These are phyloP conservation scores for Carex pumila DNA, from an alignment of 176 grass and related monocot genomes.

Conservation along the genomic window DNA sequence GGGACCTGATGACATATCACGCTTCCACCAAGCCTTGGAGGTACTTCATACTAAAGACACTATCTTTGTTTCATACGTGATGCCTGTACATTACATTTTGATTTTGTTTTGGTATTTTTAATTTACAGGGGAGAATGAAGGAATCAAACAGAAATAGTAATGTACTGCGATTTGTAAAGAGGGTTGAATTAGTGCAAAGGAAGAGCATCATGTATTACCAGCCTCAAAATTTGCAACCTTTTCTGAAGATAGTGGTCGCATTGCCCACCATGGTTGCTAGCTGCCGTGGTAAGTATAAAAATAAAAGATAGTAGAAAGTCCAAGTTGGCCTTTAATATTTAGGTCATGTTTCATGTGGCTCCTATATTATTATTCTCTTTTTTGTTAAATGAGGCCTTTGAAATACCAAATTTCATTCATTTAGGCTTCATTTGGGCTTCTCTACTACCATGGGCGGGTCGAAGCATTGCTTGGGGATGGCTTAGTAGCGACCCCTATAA, in stretches of 20 bases:
- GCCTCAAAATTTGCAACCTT: constrained; percentile 55
- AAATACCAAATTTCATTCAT: background rate
- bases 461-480: too few species aligned
- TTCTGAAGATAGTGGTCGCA: constrained; percentile 91
- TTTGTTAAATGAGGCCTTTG: background rate
- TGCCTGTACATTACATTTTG: constrained; percentile 16
- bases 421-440: background rate
- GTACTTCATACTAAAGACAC: constrained; percentile 20
- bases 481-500: too few species aligned
- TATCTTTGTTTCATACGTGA: background rate
- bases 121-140: constrained; percentile 73
- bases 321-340: background rate
- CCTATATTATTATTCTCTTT: background rate
- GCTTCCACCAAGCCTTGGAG: constrained; percentile 78
- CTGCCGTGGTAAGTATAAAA: constrained; percentile 57
- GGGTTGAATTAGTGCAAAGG: constrained; percentile 81
- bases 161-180: constrained; percentile 80
- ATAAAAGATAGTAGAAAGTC: background rate
- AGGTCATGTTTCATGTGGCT: background rate
- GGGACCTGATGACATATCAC: constrained; percentile 88
- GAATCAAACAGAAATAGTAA: constrained; percentile 95
- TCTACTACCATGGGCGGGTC: background rate
- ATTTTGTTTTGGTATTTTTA: constrained; percentile 27
- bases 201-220: constrained; percentile 99
- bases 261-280: constrained; percentile 94